Conservation (phyloP, 2,329 filamentous ascomycete species). For the Talaromyces pinophilus region DNA sequence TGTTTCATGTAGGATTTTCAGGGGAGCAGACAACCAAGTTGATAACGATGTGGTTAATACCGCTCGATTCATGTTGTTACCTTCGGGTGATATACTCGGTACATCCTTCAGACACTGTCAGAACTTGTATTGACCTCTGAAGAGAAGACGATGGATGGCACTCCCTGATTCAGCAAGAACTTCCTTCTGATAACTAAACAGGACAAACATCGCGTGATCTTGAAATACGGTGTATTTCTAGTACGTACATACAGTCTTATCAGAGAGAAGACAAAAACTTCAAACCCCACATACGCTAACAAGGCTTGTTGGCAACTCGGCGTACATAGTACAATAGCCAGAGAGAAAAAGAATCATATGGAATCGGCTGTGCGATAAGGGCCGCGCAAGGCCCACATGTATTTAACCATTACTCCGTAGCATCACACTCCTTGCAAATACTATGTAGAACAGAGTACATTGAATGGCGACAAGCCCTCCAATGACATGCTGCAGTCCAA, state of each 20-base stretch:
- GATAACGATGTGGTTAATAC: background rate
- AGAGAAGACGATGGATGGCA: background rate
- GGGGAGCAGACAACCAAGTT: background rate
- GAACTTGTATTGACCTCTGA: background rate
- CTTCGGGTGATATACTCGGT: background rate
- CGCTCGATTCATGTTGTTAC: background rate
- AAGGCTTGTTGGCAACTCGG: background rate
- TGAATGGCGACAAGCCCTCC: background rate
- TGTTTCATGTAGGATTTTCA: constrained; percentile 4
- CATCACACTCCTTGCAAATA: background rate
- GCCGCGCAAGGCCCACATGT: background rate
- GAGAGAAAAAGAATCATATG: background rate
- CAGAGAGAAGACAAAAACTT: background rate
- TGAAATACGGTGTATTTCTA: background rate
- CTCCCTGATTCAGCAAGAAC: constrained; percentile 19
- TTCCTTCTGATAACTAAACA: constrained; percentile 6
- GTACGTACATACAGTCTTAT: background rate
- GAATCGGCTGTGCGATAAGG: background rate
- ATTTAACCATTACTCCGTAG: background rate
- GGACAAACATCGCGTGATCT: constrained; percentile 7
- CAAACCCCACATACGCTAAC: constrained; percentile 22
- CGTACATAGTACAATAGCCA: background rate
- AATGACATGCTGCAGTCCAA: background rate
- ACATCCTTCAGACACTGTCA: background rate
- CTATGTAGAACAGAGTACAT: background rate